These are phyloP conservation scores for Alternaria rosae DNA, from an alignment of 2,329 filamentous ascomycete genomes.

Conservation along the genomic window DNA sequence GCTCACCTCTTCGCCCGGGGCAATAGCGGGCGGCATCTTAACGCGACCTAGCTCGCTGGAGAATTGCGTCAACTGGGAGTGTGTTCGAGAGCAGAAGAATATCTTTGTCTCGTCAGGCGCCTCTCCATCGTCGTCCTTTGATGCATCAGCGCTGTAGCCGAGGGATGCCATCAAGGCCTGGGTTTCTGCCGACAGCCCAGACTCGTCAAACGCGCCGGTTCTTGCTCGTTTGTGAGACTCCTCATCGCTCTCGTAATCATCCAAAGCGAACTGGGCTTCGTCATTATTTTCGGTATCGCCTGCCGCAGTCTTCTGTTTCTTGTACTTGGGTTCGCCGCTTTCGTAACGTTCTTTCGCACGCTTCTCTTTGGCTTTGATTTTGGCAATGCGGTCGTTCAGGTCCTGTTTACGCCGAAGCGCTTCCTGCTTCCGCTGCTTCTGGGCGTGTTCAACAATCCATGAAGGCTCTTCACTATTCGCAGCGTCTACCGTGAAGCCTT, in stretches of 20 bases:
- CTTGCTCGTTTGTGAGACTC: constrained; percentile 51
- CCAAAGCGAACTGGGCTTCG: constrained; percentile 76
- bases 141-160: constrained; percentile 42
- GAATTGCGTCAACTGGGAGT: constrained; percentile 91
- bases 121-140: constrained; percentile 57
- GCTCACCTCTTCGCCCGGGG: constrained; percentile 27
- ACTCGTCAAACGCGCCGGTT: constrained; percentile 34
- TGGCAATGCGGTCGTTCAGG: constrained; percentile 74
- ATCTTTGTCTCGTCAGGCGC: constrained; percentile 77
- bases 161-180: constrained; percentile 73
- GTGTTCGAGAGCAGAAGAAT: constrained; percentile 90
- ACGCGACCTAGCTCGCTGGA: constrained; percentile 82
- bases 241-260: constrained; percentile 73
- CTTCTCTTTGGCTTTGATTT: constrained; percentile 67
- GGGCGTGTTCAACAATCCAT: constrained; percentile 83
- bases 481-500: constrained; percentile 57
- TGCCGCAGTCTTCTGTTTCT: constrained; percentile 46
- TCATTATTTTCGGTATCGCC: constrained; percentile 39
- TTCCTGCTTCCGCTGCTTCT: constrained; percentile 71
- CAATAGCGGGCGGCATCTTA: constrained; percentile 74
- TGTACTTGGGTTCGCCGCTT: constrained; percentile 58
- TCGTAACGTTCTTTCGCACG: constrained; percentile 63
- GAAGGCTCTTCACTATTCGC: constrained; percentile 73
- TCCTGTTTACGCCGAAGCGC: constrained; percentile 73
- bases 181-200: constrained; percentile 75